phyloP scores from a whole-genome alignment of 2,329 filamentous ascomycete genomes.

The Cercospora janseana region DNA sequence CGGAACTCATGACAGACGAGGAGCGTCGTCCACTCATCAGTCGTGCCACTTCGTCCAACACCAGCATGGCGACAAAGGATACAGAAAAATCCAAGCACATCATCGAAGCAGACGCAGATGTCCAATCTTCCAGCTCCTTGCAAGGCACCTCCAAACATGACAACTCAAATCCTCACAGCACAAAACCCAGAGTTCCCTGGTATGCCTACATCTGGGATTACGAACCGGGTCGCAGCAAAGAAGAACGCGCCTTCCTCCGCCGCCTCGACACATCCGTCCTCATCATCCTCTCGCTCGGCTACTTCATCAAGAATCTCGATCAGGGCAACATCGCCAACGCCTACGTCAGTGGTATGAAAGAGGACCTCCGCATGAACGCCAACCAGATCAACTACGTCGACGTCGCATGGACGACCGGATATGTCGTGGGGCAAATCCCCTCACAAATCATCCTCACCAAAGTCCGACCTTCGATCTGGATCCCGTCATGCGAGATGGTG shows the following conservation, averaged over 20 bases:
- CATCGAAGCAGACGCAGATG: not conserved
- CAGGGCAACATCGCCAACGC: conserved; percentile 43
- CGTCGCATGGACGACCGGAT: conserved; percentile 60
- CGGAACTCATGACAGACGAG: too few species aligned
- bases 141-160: not conserved
- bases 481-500: conserved; percentile 49
- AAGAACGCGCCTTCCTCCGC: conserved; percentile 25
- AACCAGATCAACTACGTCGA: conserved; percentile 59
- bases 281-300: conserved; percentile 50
- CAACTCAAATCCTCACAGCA: not conserved
- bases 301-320: conserved; percentile 53
- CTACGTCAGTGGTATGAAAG: conserved; percentile 52
- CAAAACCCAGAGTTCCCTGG: conserved; percentile 21
- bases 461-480: conserved; percentile 50
- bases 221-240: conserved; percentile 43
- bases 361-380: conserved; percentile 52
- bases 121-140: conserved; percentile 2
- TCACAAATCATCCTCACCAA: conserved; percentile 48
- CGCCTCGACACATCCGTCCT: conserved; percentile 49
- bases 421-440: conserved; percentile 37
- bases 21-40: too few species aligned
- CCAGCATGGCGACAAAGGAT: too few species aligned
- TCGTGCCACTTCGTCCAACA: too few species aligned
- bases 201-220: conserved; percentile 51
- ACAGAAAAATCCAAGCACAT: too few species aligned